phyloP scores from a whole-genome alignment of 257 asterid species.

The Catharanthus roseus region DNA sequence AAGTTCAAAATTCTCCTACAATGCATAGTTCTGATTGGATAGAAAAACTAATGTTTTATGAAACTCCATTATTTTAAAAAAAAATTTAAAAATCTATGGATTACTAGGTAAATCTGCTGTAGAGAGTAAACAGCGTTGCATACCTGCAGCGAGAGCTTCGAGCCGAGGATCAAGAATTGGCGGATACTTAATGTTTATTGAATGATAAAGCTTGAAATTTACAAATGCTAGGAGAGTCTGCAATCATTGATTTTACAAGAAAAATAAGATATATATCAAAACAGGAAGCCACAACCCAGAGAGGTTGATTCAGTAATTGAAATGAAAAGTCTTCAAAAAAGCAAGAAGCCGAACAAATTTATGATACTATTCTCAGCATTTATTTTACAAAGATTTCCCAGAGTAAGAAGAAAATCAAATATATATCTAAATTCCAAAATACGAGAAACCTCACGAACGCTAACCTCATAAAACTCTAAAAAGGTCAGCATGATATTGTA shows the following conservation, averaged over 20 bases:
- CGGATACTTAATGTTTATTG: constrained; percentile 74
- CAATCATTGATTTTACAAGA: constrained; percentile 16
- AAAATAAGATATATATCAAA: not conserved
- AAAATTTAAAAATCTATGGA: not conserved
- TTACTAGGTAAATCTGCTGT: not conserved
- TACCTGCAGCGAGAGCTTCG: constrained; percentile 92
- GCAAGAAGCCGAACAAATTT: not conserved
- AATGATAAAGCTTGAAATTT: constrained; percentile 64
- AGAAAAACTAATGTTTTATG: not conserved
- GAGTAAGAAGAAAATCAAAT: too few species aligned
- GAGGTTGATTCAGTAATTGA: not conserved
- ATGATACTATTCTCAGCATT: not conserved
- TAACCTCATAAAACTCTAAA: constrained; percentile 86
- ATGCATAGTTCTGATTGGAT: not conserved
- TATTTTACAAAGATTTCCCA: not conserved
- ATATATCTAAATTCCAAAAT: not conserved
- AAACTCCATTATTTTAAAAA: not conserved
- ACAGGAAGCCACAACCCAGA: constrained; percentile 6
- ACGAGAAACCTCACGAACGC: constrained; percentile 11
- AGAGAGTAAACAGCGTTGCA: not conserved
- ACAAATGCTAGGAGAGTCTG: constrained; percentile 84
- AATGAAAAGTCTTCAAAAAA: not conserved
- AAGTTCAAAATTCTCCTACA: not conserved
- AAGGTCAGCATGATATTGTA: constrained; percentile 81
- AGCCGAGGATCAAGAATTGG: constrained; percentile 87